Evolutionary conservation across 2,329 filamentous ascomycete genomes (phyloP).

Genomic region (Pseudogymnoascus sp.): DNA sequence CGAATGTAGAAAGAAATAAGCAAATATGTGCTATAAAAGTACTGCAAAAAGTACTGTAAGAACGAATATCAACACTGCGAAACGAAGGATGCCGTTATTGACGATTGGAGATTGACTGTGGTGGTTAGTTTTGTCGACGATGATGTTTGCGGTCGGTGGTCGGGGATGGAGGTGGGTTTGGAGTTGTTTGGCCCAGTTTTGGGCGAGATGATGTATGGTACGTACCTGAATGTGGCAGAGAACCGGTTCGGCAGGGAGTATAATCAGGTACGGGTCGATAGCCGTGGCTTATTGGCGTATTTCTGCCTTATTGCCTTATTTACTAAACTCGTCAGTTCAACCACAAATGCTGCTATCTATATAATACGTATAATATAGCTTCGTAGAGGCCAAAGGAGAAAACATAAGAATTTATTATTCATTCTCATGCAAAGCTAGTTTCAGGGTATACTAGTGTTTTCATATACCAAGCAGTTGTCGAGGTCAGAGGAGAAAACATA

Average conservation of each 20-base stretch:
- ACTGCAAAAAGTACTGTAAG: constrained; percentile 3
- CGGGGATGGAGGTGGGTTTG: constrained; percentile 4
- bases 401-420: too few species aligned
- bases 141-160: constrained; percentile 7
- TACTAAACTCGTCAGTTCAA: not conserved
- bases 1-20: not conserved
- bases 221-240: not conserved
- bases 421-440: too few species aligned
- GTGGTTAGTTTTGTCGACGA: not conserved
- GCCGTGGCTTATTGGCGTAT: not conserved
- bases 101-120: not conserved
- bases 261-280: constrained; percentile 7
- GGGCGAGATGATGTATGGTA: constrained; percentile 1
- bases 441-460: too few species aligned
- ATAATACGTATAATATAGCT: too few species aligned
- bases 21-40: constrained; percentile 8
- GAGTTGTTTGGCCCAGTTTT: constrained; percentile 7
- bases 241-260: constrained; percentile 5
- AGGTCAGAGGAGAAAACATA: not conserved
- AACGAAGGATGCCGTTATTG: constrained; percentile 6
- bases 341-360: not conserved
- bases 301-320: not conserved
- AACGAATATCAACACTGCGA: constrained; percentile 8
- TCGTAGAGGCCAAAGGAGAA: too few species aligned
- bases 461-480: too few species aligned